Evolutionary conservation across 441 rosid species (phyloP).

Genomic region (Heliophila coronopifolia): DNA sequence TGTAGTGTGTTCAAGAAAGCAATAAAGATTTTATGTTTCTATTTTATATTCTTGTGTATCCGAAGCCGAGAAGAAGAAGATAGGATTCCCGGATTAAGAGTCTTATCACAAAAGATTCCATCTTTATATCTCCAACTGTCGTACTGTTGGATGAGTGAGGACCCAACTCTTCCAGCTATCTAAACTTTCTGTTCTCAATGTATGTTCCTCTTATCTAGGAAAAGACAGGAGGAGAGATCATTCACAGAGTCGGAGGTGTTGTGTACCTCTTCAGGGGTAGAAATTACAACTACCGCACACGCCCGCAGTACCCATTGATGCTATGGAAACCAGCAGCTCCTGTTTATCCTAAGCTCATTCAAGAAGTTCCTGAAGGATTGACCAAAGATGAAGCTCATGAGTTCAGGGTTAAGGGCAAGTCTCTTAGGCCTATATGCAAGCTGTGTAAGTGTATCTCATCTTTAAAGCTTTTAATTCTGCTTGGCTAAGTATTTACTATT

Average conservation of each 20-base stretch:
- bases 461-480: neutral
- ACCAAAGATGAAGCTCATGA: constrained; percentile 61
- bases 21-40: no score
- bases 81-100: no score
- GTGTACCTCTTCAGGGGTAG: constrained; percentile 82
- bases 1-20: no score
- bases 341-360: constrained; percentile 86
- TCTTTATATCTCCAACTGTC: neutral
- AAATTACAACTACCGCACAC: constrained; percentile 66
- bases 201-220: constrained; percentile 35
- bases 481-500: neutral
- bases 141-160: constrained; percentile 4
- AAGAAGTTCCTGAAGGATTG: constrained; percentile 79
- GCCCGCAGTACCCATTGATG: constrained; percentile 77
- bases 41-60: no score
- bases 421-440: constrained; percentile 73
- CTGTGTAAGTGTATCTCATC: constrained; percentile 39
- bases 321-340: constrained; percentile 97
- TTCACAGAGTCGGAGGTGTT: constrained; percentile 68
- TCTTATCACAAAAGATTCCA: neutral
- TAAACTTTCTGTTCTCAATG: neutral
- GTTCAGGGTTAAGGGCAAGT: constrained; percentile 59
- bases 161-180: neutral
- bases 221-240: constrained; percentile 73
- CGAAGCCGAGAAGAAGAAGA: no score